These are phyloP conservation scores for Tylopilus felleus DNA, from an alignment of 768 basidiomycete species.

Conservation along the genomic window DNA sequence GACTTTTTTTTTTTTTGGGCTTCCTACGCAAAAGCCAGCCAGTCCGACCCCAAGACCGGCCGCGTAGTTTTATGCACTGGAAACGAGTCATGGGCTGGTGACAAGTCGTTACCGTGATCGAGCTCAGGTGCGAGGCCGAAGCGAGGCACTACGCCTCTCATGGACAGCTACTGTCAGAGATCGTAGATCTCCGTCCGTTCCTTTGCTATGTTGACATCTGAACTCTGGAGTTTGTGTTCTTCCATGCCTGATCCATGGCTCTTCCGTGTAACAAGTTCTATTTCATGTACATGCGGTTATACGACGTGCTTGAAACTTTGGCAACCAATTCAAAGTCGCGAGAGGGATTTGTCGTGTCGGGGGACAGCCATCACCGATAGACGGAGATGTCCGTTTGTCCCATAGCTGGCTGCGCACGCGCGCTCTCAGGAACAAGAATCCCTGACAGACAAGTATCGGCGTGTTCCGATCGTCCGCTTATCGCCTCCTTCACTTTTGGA, in stretches of 20 bases:
- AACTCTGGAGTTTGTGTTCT: neutral
- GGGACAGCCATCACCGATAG: neutral
- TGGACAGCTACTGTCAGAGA: neutral
- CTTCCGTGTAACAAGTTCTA: neutral
- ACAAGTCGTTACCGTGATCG: neutral
- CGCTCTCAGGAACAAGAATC: neutral
- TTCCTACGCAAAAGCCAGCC: too few relatives aligned
- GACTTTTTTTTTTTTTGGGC: neutral
- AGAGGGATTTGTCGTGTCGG: neutral
- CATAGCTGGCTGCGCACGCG: neutral
- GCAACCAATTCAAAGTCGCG: conserved; percentile 3
- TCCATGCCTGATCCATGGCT: neutral
- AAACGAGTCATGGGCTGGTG: neutral
- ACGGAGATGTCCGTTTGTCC: conserved; percentile 9
- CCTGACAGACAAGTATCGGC: neutral
- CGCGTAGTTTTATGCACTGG: neutral
- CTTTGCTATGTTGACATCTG: too few relatives aligned
- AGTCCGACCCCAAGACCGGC: neutral
- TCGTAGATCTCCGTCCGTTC: neutral
- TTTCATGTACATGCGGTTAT: neutral
- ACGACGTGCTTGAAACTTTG: neutral
- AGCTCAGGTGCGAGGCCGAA: neutral
- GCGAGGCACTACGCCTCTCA: neutral
- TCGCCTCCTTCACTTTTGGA: neutral
- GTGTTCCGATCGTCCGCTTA: neutral